Conservation (phyloP, 306 rosid genomes). For the Dicorynia guianensis region DNA sequence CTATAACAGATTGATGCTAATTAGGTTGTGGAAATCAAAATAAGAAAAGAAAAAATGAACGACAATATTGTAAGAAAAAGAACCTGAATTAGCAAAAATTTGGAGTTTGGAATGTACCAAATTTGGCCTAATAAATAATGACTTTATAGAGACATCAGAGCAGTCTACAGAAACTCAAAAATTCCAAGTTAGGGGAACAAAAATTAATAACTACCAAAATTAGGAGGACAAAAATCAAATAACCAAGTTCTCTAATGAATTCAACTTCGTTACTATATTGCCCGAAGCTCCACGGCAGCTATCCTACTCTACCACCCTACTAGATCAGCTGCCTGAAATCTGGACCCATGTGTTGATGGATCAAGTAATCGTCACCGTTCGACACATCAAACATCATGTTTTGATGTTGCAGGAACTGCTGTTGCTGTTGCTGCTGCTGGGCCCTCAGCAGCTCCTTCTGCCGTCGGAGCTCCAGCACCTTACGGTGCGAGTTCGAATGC, state of each 20-base stretch:
- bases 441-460: slow-evolving; percentile 66
- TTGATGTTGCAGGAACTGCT: slow-evolving; percentile 52
- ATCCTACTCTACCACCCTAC: slow-evolving; percentile 41
- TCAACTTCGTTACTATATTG: slow-evolving; percentile 29
- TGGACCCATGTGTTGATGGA: slow-evolving; percentile 74
- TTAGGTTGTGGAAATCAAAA: neutral
- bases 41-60: neutral
- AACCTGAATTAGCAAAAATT: neutral
- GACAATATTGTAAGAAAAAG: neutral
- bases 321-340: slow-evolving; percentile 72
- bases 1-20: too few relatives aligned
- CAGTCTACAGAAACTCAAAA: slow-evolving; percentile 10
- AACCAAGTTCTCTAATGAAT: neutral
- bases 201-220: slow-evolving; percentile 24
- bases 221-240: neutral
- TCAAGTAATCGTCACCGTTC: slow-evolving; percentile 72
- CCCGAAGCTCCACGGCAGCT: slow-evolving; percentile 30
- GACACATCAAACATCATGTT: slow-evolving; percentile 59
- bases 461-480: slow-evolving; percentile 86
- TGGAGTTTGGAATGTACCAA: slow-evolving; percentile 27
- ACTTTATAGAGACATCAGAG: neutral
- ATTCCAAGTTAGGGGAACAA: neutral
- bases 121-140: slow-evolving; percentile 19
- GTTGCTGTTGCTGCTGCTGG: slow-evolving; percentile 55
- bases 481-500: slow-evolving; percentile 92